Conservation (phyloP, 2,329 filamentous ascomycete genomes). For the Colletotrichum somersetense region DNA sequence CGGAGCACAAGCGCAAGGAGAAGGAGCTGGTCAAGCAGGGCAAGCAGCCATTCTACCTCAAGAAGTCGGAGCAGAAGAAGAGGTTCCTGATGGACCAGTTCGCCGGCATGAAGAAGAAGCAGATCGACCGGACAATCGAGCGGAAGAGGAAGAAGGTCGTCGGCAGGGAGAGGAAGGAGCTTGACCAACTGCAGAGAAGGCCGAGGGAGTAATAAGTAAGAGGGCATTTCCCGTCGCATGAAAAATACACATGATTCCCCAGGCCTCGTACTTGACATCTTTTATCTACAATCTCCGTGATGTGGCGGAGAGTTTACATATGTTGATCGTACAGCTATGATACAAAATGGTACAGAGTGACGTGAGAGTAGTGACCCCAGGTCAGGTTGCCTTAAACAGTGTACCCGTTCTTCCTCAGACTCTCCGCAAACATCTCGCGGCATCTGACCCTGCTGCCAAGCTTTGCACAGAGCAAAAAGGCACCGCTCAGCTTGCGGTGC, state of each 20-base stretch:
- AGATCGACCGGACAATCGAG: conserved; percentile 88
- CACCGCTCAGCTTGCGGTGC: conserved; percentile 94
- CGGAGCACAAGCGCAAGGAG: conserved; percentile 84
- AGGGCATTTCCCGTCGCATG: not conserved
- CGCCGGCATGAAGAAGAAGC: conserved; percentile 84
- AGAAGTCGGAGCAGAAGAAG: conserved; percentile 93
- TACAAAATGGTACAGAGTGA: conserved; percentile 37
- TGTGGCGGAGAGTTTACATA: conserved; percentile 18
- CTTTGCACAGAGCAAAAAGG: conserved; percentile 90
- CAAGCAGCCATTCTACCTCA: conserved; percentile 93
- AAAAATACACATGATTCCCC: not conserved
- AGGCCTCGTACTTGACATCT: not conserved
- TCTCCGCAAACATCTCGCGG: conserved; percentile 80
- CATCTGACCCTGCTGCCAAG: conserved; percentile 87
- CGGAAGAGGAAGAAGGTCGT: conserved; percentile 90
- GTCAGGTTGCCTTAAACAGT: conserved; percentile 3
- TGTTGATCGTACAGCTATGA: conserved; percentile 31
- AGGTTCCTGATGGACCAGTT: conserved; percentile 83
- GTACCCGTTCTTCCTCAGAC: conserved; percentile 54
- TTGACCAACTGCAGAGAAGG: conserved; percentile 60
- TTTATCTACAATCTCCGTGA: conserved; percentile 16
- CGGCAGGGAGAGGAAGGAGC: conserved; percentile 83
- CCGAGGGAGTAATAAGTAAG: conserved; percentile 9
- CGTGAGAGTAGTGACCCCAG: not conserved
- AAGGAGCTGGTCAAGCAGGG: conserved; percentile 87